These are phyloP conservation scores for Zymoseptoria ardabiliae DNA, from an alignment of 2,329 filamentous ascomycete genomes.

Conservation along the genomic window DNA sequence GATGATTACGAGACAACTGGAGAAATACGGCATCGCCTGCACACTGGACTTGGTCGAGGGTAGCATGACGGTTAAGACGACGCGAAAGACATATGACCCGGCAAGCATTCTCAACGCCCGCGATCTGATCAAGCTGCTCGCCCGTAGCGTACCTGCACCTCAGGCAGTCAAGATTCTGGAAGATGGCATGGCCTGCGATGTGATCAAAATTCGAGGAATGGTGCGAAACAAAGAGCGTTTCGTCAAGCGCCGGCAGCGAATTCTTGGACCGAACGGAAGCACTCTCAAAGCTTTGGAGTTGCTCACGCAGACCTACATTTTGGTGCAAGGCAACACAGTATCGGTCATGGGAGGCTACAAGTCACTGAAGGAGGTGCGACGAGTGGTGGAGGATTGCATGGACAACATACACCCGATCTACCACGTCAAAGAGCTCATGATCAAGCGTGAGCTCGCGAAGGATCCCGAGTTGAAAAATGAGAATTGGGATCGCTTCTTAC, in stretches of 20 bases:
- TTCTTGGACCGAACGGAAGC: conserved; percentile 82
- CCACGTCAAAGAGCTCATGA: conserved; percentile 93
- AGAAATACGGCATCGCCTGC: conserved; percentile 82
- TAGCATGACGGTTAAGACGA: conserved; percentile 94
- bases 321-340: conserved; percentile 96
- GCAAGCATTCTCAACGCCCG: conserved; percentile 88
- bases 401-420: conserved; percentile 83
- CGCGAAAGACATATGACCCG: conserved; percentile 82
- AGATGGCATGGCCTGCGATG: conserved; percentile 83
- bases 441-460: conserved; percentile 84
- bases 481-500: conserved; percentile 92
- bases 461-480: conserved; percentile 79
- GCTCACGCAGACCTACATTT: conserved; percentile 82
- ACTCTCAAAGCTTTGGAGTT: conserved; percentile 92
- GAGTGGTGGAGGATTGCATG: conserved; percentile 94
- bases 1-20: conserved; percentile 75
- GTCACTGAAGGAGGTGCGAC: conserved; percentile 82
- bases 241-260: conserved; percentile 86
- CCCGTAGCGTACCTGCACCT: conserved; percentile 83
- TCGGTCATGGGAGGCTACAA: conserved; percentile 87
- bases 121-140: conserved; percentile 87
- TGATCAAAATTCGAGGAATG: conserved; percentile 89
- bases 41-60: conserved; percentile 92
- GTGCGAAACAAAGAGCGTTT: conserved; percentile 93
- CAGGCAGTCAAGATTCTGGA: conserved; percentile 92